Conservation (phyloP, 2,329 filamentous ascomycete species). For the Truncatella angustata region DNA sequence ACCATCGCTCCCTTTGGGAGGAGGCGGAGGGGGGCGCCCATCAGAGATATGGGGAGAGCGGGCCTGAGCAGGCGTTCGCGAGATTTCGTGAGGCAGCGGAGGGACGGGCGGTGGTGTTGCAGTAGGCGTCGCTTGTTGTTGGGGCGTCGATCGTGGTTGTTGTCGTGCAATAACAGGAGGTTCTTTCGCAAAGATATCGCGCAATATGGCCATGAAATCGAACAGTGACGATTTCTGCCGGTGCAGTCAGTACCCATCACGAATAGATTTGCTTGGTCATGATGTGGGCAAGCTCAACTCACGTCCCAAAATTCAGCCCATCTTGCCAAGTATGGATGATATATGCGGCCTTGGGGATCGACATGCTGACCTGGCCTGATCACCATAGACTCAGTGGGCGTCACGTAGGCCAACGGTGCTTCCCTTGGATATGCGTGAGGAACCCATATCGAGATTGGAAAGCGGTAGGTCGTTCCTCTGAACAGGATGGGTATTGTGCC, state of each 20-base stretch:
- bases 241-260: conserved; percentile 16
- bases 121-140: conserved; percentile 32
- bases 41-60: conserved; percentile 32
- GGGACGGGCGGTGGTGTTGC: conserved; percentile 68
- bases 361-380: conserved; percentile 94
- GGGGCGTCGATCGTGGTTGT: conserved; percentile 42
- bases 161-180: conserved; percentile 82
- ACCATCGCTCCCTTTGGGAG: conserved; percentile 48
- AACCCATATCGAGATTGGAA: conserved; percentile 90
- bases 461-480: conserved; percentile 83
- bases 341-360: conserved; percentile 86
- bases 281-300: conserved; percentile 36
- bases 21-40: conserved; percentile 45
- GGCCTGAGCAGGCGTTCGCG: conserved; percentile 34
- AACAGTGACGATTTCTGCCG: conserved; percentile 76
- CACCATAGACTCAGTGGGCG: conserved; percentile 82
- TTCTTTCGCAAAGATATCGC: conserved; percentile 90
- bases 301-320: conserved; percentile 93
- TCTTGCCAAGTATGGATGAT: conserved; percentile 90
- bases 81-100: conserved; percentile 66
- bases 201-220: conserved; percentile 78
- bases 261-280: background rate
- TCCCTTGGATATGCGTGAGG: conserved; percentile 87
- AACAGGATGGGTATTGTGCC: conserved; percentile 92
- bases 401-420: conserved; percentile 84